Conservation (phyloP, 2,329 filamentous ascomycete species). For the Metarhizium rileyi region DNA sequence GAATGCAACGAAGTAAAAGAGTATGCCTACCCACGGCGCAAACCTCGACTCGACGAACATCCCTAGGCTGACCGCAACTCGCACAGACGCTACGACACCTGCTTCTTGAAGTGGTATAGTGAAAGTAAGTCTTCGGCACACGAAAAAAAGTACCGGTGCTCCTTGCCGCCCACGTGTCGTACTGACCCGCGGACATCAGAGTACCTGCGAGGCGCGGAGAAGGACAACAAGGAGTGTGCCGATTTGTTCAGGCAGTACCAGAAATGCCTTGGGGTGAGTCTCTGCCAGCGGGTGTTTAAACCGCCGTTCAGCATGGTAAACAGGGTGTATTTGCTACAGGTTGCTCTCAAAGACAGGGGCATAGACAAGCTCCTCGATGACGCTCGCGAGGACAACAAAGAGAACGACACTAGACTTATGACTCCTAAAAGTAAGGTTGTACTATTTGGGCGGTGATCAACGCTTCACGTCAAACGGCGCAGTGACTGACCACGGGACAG, state of each 20-base stretch:
- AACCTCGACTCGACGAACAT: background rate
- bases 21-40: slow-evolving; percentile 40
- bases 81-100: slow-evolving; percentile 81
- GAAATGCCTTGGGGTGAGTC: slow-evolving; percentile 63
- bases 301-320: background rate
- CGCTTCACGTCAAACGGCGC: background rate
- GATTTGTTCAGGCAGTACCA: slow-evolving; percentile 82
- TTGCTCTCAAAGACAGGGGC: slow-evolving; percentile 75
- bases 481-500: background rate
- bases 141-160: too few relatives aligned
- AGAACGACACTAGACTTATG: slow-evolving; percentile 58
- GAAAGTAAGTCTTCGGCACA: slow-evolving; percentile 59
- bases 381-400: slow-evolving; percentile 77
- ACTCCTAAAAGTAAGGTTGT: slow-evolving; percentile 29
- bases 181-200: slow-evolving; percentile 40
- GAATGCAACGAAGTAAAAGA: slow-evolving; percentile 96
- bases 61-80: slow-evolving; percentile 1
- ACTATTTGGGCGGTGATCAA: background rate
- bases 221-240: slow-evolving; percentile 74
- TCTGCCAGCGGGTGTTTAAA: background rate
- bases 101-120: slow-evolving; percentile 98
- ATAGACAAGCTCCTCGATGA: slow-evolving; percentile 92
- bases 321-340: slow-evolving; percentile 39
- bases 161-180: background rate
- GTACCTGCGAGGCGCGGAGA: slow-evolving; percentile 78